Evolutionary conservation across 2,329 filamentous ascomycete genomes (phyloP).

Genomic region (Pleurostoma richardsiae): DNA sequence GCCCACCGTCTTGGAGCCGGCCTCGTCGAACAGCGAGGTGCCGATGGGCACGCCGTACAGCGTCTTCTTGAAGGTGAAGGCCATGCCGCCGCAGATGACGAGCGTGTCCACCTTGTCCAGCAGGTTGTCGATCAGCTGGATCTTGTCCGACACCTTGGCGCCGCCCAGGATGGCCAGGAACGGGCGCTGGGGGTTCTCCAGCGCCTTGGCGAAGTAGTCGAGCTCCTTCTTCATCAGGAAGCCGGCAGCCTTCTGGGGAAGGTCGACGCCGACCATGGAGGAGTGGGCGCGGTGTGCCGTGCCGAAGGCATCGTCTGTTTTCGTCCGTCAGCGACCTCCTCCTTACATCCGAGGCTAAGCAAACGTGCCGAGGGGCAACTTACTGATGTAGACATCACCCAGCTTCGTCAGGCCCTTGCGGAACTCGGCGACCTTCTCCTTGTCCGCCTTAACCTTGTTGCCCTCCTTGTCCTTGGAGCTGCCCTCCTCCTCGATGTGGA

Average conservation of each 20-base stretch:
- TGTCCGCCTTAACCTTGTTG: slow-evolving; percentile 98
- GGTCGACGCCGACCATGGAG: slow-evolving; percentile 96
- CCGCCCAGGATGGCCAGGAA: slow-evolving; percentile 98
- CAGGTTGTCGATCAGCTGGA: slow-evolving; percentile 98
- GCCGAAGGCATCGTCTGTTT: slow-evolving; percentile 89
- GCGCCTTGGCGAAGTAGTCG: slow-evolving; percentile 96
- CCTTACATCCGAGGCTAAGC: not conserved
- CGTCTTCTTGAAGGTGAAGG: slow-evolving; percentile 99
- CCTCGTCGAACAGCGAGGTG: slow-evolving; percentile 87
- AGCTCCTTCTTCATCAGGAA: slow-evolving; percentile 99
- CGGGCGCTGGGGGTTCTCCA: slow-evolving; percentile 87
- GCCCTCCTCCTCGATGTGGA: slow-evolving; percentile 97
- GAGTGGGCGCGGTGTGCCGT: slow-evolving; percentile 98
- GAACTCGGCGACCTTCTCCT: slow-evolving; percentile 87
- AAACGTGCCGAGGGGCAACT: slow-evolving; percentile 30
- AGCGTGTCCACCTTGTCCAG: slow-evolving; percentile 97
- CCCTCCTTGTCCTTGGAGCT: slow-evolving; percentile 89
- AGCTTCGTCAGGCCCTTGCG: slow-evolving; percentile 90
- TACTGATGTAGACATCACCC: slow-evolving; percentile 94
- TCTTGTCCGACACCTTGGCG: slow-evolving; percentile 99
- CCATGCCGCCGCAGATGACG: slow-evolving; percentile 96
- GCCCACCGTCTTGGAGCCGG: slow-evolving; percentile 84
- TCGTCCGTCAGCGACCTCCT: too few species aligned
- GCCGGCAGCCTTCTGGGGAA: slow-evolving; percentile 93
- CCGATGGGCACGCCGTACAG: slow-evolving; percentile 86